phyloP scores from a whole-genome alignment of 2,329 filamentous ascomycete genomes.

The Botrytis byssoidea region DNA sequence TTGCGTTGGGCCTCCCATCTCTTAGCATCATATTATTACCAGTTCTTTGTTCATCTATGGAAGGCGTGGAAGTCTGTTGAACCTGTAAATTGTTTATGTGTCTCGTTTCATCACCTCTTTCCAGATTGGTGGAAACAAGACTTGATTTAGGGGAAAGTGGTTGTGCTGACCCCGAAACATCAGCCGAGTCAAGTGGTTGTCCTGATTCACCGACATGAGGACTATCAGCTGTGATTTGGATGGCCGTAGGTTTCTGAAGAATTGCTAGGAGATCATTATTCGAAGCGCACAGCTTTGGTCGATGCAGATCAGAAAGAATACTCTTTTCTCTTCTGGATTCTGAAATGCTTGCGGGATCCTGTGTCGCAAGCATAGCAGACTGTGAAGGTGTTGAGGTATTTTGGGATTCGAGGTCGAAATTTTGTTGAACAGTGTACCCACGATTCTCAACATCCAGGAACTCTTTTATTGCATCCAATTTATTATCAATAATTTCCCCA shows the following conservation, averaged over 20 bases:
- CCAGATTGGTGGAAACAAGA: neutral
- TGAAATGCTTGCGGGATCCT: neutral
- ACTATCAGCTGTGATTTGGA: slow-evolving; percentile 24
- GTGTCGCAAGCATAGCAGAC: slow-evolving; percentile 20
- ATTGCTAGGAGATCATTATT: neutral
- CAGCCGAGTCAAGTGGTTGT: neutral
- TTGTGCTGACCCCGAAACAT: neutral
- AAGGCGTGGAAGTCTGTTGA: neutral
- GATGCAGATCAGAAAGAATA: neutral
- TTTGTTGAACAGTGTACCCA: neutral
- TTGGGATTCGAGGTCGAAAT: neutral
- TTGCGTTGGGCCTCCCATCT: neutral
- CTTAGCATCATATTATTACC: neutral
- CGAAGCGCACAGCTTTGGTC: neutral
- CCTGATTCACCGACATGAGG: neutral
- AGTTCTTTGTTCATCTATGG: neutral
- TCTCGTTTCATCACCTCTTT: neutral
- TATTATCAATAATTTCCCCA: neutral
- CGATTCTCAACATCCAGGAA: neutral
- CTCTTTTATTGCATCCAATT: neutral
- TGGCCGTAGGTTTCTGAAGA: neutral
- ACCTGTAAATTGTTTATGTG: neutral
- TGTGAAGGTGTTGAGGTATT: neutral
- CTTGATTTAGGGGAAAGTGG: neutral
- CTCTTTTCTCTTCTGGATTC: neutral